Percentiles rank a stretch among this genome's conserved stretches.
phyloP scores from a whole-genome alignment of 306 rosid species.

The Castanospermum australe region DNA sequence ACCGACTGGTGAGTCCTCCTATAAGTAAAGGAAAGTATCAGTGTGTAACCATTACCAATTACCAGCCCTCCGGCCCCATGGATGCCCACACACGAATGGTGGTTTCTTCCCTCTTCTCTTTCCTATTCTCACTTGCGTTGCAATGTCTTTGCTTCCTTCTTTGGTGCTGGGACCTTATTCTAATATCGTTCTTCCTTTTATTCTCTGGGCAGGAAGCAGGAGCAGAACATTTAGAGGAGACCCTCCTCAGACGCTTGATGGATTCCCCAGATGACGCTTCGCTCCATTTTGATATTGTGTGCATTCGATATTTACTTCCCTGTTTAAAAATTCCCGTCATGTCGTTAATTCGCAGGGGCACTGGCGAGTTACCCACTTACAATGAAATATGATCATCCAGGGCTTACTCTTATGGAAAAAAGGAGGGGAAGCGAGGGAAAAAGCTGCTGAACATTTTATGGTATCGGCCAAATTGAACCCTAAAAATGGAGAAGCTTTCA shows the following conservation, averaged over 20 bases:
- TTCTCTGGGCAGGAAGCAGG: conserved; percentile 24
- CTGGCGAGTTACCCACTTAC: neutral
- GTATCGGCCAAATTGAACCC: conserved; percentile 75
- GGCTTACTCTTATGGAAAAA: conserved; percentile 70
- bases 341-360: neutral
- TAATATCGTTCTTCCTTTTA: neutral
- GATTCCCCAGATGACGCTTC: conserved; percentile 54
- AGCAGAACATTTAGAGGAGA: conserved; percentile 14
- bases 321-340: neutral
- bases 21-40: no score
- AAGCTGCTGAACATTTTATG: conserved; percentile 69
- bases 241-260: conserved; percentile 29
- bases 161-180: neutral
- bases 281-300: conserved; percentile 52
- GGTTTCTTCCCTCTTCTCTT: neutral
- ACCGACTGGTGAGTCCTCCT: no score
- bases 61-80: no score
- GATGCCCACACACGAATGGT: no score
- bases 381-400: conserved; percentile 28
- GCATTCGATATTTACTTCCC: neutral
- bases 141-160: neutral
- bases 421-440: conserved; percentile 34
- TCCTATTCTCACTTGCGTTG: neutral
- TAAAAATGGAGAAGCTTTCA: conserved; percentile 66
- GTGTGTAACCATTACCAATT: no score